These are phyloP conservation scores for Falciphora oryzae DNA, from an alignment of 2,329 filamentous ascomycete genomes.

Conservation along the genomic window DNA sequence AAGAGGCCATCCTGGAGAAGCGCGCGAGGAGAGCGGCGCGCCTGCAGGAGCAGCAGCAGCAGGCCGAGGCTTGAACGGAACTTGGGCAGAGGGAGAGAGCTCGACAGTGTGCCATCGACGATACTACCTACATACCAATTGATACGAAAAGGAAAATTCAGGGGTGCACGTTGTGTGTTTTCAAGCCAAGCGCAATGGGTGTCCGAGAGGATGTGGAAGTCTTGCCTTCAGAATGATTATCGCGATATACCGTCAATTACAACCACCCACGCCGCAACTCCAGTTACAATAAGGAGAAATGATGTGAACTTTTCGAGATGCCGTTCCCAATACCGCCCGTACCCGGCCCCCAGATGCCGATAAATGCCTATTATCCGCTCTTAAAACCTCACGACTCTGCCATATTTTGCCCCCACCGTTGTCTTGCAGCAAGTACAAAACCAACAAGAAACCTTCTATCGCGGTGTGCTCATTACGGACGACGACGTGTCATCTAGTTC, in stretches of 20 bases:
- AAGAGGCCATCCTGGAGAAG: constrained; percentile 81
- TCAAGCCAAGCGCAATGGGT: background rate
- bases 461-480: background rate
- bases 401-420: background rate
- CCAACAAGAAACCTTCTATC: background rate
- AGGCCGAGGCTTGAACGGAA: constrained; percentile 7
- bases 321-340: background rate
- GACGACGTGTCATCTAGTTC: constrained; percentile 27
- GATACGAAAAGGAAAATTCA: background rate
- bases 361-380: background rate
- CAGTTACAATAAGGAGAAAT: background rate
- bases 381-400: background rate
- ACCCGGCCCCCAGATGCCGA: background rate
- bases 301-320: background rate
- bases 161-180: background rate
- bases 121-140: background rate
- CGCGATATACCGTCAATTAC: background rate
- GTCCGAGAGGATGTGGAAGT: background rate
- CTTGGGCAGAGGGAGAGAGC: background rate
- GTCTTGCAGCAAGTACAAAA: background rate
- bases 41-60: constrained; percentile 38
- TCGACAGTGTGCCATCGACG: background rate
- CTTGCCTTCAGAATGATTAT: background rate
- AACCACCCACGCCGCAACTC: background rate
- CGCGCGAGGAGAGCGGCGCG: constrained; percentile 68